Percentiles rank a stretch among this genome's conserved stretches.
Conservation (phyloP, 352 stramenopile genomes). For the Globisporangium uncinulatum region DNA sequence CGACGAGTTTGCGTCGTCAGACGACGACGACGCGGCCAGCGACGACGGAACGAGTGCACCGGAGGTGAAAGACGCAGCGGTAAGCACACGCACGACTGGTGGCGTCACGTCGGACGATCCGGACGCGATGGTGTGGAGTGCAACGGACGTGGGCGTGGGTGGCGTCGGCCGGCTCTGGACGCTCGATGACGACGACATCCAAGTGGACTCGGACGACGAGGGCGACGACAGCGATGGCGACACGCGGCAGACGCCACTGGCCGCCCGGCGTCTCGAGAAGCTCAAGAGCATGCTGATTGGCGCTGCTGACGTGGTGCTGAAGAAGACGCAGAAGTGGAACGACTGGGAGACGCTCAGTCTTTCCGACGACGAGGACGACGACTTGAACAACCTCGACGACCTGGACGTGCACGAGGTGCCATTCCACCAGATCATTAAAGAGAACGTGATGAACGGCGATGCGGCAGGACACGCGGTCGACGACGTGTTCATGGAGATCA, state of each 20-base stretch:
- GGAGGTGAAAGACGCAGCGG: background rate
- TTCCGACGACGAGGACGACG: conserved; percentile 72
- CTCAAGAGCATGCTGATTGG: conserved; percentile 71
- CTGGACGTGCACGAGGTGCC: conserved; percentile 33
- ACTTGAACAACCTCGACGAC: conserved; percentile 41
- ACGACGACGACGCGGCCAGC: conserved; percentile 24
- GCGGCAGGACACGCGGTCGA: conserved; percentile 73
- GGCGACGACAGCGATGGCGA: conserved; percentile 29
- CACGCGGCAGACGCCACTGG: conserved; percentile 20
- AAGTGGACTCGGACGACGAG: conserved; percentile 59
- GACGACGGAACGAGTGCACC: conserved; percentile 9
- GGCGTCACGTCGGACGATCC: background rate
- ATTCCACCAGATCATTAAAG: conserved; percentile 75
- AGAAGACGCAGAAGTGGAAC: conserved; percentile 55
- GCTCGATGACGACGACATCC: conserved; percentile 78
- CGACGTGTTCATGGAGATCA: conserved; percentile 92
- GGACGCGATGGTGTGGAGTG: conserved; percentile 44
- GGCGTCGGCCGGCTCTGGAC: conserved; percentile 78
- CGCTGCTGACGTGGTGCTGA: conserved; percentile 48
- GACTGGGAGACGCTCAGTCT: conserved; percentile 78
- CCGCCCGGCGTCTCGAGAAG: conserved; percentile 38
- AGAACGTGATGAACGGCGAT: conserved; percentile 78
- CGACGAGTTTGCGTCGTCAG: conserved; percentile 72
- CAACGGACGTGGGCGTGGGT: conserved; percentile 55
- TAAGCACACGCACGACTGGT: background rate